phyloP scores from a whole-genome alignment of 495 filamentous ascomycete species.

The Xylaria grammica region DNA sequence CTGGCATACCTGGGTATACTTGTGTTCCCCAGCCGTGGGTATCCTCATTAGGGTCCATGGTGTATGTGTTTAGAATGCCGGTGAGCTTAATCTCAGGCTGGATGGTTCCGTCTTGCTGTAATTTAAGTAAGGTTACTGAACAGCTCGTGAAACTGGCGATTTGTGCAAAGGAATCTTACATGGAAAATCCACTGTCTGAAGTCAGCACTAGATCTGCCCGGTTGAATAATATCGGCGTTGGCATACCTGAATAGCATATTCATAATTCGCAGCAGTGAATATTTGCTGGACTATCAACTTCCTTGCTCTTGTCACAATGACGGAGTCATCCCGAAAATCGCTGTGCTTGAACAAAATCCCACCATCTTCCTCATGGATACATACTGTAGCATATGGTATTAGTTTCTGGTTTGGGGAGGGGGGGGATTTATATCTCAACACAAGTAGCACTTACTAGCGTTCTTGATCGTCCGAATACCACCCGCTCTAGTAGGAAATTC shows the following conservation, averaged over 20 bases:
- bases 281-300: slow-evolving; percentile 91
- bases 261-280: slow-evolving; percentile 97
- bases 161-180: slow-evolving; percentile 22
- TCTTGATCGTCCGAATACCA: slow-evolving; percentile 79
- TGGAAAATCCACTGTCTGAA: slow-evolving; percentile 86
- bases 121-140: slow-evolving; percentile 17
- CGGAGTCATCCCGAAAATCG: slow-evolving; percentile 89
- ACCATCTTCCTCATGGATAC: slow-evolving; percentile 93
- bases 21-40: slow-evolving; percentile 90
- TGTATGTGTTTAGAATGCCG: slow-evolving; percentile 92
- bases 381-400: slow-evolving; percentile 55
- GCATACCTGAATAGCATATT: slow-evolving; percentile 71
- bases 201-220: slow-evolving; percentile 21
- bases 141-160: background rate
- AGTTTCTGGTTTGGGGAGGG: background rate
- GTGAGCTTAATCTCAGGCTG: slow-evolving; percentile 96
- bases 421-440: background rate
- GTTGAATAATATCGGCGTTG: background rate
- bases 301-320: slow-evolving; percentile 83
- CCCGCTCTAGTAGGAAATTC: slow-evolving; percentile 85
- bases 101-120: slow-evolving; percentile 81
- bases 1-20: slow-evolving; percentile 74
- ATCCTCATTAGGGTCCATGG: slow-evolving; percentile 83
- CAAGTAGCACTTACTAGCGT: slow-evolving; percentile 54
- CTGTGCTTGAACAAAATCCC: slow-evolving; percentile 97